Percentiles rank a stretch among this genome's conserved stretches.
These are phyloP conservation scores for Elsinoe perseae DNA, from an alignment of 2,329 filamentous ascomycete species.

Conservation along the genomic window DNA sequence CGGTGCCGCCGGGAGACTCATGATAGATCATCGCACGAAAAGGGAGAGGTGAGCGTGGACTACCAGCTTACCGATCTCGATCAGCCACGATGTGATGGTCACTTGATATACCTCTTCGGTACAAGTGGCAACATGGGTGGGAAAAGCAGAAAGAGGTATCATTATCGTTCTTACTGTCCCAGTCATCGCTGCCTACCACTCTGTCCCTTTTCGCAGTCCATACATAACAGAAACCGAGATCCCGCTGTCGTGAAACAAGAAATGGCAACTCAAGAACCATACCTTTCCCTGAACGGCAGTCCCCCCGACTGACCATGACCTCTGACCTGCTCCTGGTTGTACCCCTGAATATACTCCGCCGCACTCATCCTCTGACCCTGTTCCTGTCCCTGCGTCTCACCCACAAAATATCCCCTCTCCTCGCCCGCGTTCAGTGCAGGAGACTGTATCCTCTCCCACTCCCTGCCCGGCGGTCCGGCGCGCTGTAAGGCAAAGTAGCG, in stretches of 20 bases:
- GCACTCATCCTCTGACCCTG: constrained; percentile 54
- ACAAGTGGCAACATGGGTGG: too few relatives aligned
- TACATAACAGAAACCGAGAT: too few relatives aligned
- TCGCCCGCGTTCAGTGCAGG: constrained; percentile 20
- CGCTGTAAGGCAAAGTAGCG: constrained; percentile 23
- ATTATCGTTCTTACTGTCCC: background rate
- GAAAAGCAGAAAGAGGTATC: background rate
- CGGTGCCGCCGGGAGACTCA: too few relatives aligned
- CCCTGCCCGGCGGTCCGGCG: constrained; percentile 38
- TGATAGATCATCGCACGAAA: too few relatives aligned
- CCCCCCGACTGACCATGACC: constrained; percentile 18
- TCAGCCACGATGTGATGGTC: too few relatives aligned
- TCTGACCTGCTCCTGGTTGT: background rate
- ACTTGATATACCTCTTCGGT: too few relatives aligned
- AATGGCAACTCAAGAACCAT: constrained; percentile 16
- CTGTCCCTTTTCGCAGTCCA: too few relatives aligned
- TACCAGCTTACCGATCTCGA: too few relatives aligned
- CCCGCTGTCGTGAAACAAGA: background rate
- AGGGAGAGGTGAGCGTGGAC: too few relatives aligned
- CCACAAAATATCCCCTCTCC: constrained; percentile 17
- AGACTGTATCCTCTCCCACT: constrained; percentile 51
- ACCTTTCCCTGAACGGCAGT: constrained; percentile 27
- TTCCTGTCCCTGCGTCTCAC: constrained; percentile 27
- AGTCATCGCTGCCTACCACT: background rate
- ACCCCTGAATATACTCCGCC: constrained; percentile 42